These are phyloP conservation scores for Flaveria floridana DNA, from an alignment of 140 eudicot species.

Conservation along the genomic window DNA sequence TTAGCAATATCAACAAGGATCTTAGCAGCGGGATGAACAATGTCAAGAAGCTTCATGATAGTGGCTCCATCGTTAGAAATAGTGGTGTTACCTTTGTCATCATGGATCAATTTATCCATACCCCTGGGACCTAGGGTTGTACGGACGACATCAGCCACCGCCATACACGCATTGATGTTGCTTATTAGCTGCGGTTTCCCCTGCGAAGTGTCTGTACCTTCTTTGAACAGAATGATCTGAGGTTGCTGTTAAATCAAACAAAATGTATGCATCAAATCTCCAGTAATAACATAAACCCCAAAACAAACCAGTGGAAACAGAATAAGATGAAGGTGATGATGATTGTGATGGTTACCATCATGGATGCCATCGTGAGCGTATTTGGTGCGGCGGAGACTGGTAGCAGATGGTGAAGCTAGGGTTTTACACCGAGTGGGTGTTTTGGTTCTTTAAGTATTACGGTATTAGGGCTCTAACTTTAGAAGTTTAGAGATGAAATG, in stretches of 20 bases:
- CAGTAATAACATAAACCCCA: background rate
- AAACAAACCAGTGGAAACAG: background rate
- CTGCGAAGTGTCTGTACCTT: slow-evolving; percentile 97
- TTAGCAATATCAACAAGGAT: slow-evolving; percentile 97
- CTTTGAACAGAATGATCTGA: slow-evolving; percentile 89
- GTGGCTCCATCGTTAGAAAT: slow-evolving; percentile 98
- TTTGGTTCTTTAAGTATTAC: too few relatives aligned
- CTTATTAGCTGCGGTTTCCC: slow-evolving; percentile 90
- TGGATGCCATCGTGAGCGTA: slow-evolving; percentile 49
- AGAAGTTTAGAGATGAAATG: too few relatives aligned
- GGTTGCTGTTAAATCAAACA: slow-evolving; percentile 68
- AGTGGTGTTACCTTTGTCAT: slow-evolving; percentile 92
- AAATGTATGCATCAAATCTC: slow-evolving; percentile 7
- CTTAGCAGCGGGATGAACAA: slow-evolving; percentile 96
- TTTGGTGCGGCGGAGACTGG: slow-evolving; percentile 32
- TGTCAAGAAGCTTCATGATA: slow-evolving; percentile 95
- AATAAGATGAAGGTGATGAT: slow-evolving; percentile 7
- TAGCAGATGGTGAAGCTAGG: slow-evolving; percentile 24
- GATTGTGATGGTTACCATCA: slow-evolving; percentile 50
- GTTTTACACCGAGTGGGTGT: background rate
- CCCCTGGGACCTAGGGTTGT: slow-evolving; percentile 97
- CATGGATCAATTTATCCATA: slow-evolving; percentile 96
- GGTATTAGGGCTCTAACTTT: too few relatives aligned
- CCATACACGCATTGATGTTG: slow-evolving; percentile 94
- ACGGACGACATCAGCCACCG: slow-evolving; percentile 91